Evolutionary conservation across 176 grass and related monocot genomes (phyloP), one percentile per base, ranked within the genome.

Genomic region (Aegilops sharonensis): DNA sequence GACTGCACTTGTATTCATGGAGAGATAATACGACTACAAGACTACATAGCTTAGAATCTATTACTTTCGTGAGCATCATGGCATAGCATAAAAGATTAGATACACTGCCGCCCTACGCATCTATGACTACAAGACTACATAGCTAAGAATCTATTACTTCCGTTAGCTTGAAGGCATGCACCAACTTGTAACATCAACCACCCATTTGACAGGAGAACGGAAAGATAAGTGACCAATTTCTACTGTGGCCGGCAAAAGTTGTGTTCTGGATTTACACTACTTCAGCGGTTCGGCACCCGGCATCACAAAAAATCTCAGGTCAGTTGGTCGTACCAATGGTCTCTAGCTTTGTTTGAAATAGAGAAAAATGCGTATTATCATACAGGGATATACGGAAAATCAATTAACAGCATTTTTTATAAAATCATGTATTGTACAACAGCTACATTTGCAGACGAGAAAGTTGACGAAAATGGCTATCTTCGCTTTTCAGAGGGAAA

Each of bases 41-140:
- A 54, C 50, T 54, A 54, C 15, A 18, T 18, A 54, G 63, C 87
- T 75, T 87, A 67, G 85, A 90, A 90, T 90, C 40, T 78, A 83
- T 79, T 87, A 79, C 74, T 90, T 90, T 84, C 80, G 79, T 87
- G 87, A 60, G 35, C 80, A 83, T 74, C 89, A 87, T 79, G 80
- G 82, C 43, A 57, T 45, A 15, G 48, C 48, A 15, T 17, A 52
- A 52, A 52, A 52, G 48, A 17, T 17, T 52, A 17, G 48, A 52
- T 52, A 52, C 48, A 52, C 48, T 52, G 48, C 13, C 48, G 48
- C 48, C 48, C 48, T 52, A 52, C 0, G 13, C 48, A 17, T 52
- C 48, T 52, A 52, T 52, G 48, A 17, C 48, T 52, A 52, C 48
- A 52, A 52, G 14, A 2, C 48, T 52, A 15, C 48, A 52, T 52